These are phyloP conservation scores for Leishmania tarentolae DNA, from an alignment of 208 protist species.

Conservation along the genomic window DNA sequence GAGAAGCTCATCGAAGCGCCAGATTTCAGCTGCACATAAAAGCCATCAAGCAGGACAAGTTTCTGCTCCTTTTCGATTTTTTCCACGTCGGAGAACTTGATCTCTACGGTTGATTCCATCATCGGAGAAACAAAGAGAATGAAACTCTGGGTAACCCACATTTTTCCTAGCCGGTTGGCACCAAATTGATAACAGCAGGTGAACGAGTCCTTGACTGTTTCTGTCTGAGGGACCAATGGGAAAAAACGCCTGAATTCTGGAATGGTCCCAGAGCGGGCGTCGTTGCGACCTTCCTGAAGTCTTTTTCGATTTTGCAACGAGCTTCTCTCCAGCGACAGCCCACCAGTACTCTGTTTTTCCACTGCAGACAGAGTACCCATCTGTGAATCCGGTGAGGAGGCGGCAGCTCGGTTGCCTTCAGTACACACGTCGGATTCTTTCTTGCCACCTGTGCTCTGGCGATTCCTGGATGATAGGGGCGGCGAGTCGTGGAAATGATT, in stretches of 20 bases:
- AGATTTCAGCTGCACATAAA: constrained; percentile 39
- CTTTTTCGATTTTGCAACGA: constrained; percentile 12
- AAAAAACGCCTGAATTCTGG: constrained; percentile 41
- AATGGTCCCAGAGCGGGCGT: background rate
- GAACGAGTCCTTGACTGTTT: constrained; percentile 48
- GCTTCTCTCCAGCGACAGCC: background rate
- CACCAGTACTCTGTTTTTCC: background rate
- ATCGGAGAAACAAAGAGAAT: constrained; percentile 64
- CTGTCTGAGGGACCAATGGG: constrained; percentile 36
- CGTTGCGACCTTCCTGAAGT: background rate
- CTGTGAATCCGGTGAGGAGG: background rate
- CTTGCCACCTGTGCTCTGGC: background rate
- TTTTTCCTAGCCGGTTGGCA: constrained; percentile 51
- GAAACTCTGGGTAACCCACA: constrained; percentile 53
- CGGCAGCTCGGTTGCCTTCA: background rate
- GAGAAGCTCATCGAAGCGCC: constrained; percentile 49
- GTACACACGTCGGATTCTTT: constrained; percentile 7
- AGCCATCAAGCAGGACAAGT: constrained; percentile 58
- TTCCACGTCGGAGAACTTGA: constrained; percentile 44
- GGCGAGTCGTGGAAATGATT: constrained; percentile 6
- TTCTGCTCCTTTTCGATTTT: constrained; percentile 61
- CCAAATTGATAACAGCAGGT: constrained; percentile 61
- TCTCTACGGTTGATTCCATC: constrained; percentile 43
- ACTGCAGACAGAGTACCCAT: background rate
- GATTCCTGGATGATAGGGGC: background rate